A percentile compares a stretch with the other conserved stretches of the same genome.
Conservation (phyloP, 139 green algal species). For the Asterochloris sp. region DNA sequence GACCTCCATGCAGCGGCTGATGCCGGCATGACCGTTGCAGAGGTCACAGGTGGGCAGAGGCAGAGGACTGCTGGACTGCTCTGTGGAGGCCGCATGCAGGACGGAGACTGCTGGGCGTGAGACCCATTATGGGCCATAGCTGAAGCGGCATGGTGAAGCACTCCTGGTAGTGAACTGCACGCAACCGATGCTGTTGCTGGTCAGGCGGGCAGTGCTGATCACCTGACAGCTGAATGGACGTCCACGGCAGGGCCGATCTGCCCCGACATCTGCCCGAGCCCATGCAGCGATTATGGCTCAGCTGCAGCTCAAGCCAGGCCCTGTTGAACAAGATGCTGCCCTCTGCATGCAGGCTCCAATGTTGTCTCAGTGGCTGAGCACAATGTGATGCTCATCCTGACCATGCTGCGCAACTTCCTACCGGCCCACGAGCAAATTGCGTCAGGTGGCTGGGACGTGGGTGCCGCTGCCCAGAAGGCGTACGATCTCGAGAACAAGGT, state of each 20-base stretch:
- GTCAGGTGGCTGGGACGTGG: conserved; percentile 19
- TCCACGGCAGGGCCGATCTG: too few species aligned
- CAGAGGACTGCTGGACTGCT: background rate
- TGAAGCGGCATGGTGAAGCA: background rate
- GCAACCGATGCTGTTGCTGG: too few species aligned
- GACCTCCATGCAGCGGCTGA: conserved; percentile 28
- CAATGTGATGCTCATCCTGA: conserved; percentile 25
- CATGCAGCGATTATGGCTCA: too few species aligned
- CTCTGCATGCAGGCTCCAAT: conserved; percentile 15
- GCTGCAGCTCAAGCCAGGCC: too few species aligned
- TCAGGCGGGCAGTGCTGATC: too few species aligned
- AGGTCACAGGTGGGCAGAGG: conserved; percentile 23
- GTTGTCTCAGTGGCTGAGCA: conserved; percentile 27
- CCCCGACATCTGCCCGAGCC: too few species aligned
- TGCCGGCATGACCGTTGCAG: conserved; percentile 26
- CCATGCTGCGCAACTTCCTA: conserved; percentile 25
- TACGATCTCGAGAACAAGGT: conserved; percentile 26
- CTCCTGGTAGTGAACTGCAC: background rate
- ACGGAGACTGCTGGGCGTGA: background rate
- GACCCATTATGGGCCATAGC: background rate
- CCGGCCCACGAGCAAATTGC: conserved; percentile 15
- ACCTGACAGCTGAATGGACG: background rate
- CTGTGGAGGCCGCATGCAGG: background rate
- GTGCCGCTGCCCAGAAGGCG: conserved; percentile 3
- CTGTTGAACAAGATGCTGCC: too few species aligned